These are phyloP conservation scores for Mucor racemosus DNA, from an alignment of 371 early-diverging fungal species.

Conservation along the genomic window DNA sequence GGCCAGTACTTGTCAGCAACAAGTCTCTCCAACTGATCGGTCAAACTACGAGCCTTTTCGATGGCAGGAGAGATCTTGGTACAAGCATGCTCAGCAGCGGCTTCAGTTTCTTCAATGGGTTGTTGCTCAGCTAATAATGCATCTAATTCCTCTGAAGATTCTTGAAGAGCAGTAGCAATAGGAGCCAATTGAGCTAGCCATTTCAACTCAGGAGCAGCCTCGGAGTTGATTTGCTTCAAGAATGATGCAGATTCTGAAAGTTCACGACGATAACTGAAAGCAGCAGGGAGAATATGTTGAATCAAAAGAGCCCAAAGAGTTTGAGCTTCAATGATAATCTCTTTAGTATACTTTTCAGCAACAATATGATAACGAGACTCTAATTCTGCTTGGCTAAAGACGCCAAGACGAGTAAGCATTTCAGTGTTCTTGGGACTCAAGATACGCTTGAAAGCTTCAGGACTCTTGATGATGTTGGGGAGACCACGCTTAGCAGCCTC, in stretches of 20 bases:
- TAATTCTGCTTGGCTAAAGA: conserved; percentile 88
- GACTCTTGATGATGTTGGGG: conserved; percentile 88
- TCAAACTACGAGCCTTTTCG: conserved; percentile 68
- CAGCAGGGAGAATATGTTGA: conserved; percentile 88
- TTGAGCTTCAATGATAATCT: conserved; percentile 91
- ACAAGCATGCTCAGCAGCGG: conserved; percentile 68
- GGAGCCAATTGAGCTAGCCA: conserved; percentile 70
- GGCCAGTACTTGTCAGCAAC: conserved; percentile 94
- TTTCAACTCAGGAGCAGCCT: conserved; percentile 68
- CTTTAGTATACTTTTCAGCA: conserved; percentile 95
- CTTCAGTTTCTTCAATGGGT: conserved; percentile 59
- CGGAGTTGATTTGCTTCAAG: conserved; percentile 66
- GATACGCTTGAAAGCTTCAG: conserved; percentile 87
- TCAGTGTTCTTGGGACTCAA: conserved; percentile 67
- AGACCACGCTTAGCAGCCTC: conserved; percentile 90
- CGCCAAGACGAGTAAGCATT: conserved; percentile 79
- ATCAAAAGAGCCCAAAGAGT: conserved; percentile 80
- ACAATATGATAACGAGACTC: conserved; percentile 93
- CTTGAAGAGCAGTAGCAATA: conserved; percentile 61
- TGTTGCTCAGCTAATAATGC: conserved; percentile 60
- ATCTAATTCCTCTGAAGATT: conserved; percentile 56
- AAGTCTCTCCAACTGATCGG: conserved; percentile 82
- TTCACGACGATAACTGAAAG: conserved; percentile 84
- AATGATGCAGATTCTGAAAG: conserved; percentile 77
- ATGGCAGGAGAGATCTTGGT: conserved; percentile 70